Percentiles rank a stretch among this genome's conserved stretches.
Conservation (phyloP, 2,329 filamentous ascomycete species). For the Zymoseptoria ardabiliae region DNA sequence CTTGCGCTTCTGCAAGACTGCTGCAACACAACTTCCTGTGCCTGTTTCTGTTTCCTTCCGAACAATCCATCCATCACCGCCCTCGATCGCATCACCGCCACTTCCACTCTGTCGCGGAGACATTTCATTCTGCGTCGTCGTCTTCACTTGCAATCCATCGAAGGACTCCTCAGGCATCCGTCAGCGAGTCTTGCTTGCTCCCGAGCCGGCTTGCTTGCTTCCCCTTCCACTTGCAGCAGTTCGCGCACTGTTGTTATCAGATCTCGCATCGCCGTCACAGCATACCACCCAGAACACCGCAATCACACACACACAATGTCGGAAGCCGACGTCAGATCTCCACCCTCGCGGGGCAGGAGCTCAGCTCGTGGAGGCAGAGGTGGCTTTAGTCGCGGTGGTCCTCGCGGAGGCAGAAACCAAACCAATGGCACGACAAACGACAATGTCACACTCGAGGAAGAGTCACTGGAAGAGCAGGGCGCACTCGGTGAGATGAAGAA, state of each 20-base stretch:
- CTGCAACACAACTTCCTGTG: background rate
- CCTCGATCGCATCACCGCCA: background rate
- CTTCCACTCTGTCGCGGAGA: background rate
- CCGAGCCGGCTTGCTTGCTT: background rate
- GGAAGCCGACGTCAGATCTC: conserved; percentile 80
- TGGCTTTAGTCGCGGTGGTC: conserved; percentile 49
- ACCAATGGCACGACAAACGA: conserved; percentile 53
- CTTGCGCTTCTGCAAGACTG: background rate
- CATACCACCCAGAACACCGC: conserved; percentile 8
- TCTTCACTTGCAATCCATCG: background rate
- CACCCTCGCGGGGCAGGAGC: conserved; percentile 80
- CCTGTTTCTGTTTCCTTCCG: background rate
- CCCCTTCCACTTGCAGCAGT: conserved; percentile 1
- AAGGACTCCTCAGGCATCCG: background rate
- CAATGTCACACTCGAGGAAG: conserved; percentile 51
- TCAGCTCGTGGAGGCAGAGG: conserved; percentile 79
- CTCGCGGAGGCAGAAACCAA: conserved; percentile 34
- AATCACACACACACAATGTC: conserved; percentile 59
- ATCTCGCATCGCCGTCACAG: background rate
- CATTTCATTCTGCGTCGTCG: background rate
- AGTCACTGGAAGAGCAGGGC: conserved; percentile 69
- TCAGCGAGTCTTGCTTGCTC: background rate
- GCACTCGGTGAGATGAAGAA: conserved; percentile 90
- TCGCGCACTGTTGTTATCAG: background rate
- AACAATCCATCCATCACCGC: background rate